These are phyloP conservation scores for Diaporthe sp. DNA, from an alignment of 2,329 filamentous ascomycete genomes.

Conservation along the genomic window DNA sequence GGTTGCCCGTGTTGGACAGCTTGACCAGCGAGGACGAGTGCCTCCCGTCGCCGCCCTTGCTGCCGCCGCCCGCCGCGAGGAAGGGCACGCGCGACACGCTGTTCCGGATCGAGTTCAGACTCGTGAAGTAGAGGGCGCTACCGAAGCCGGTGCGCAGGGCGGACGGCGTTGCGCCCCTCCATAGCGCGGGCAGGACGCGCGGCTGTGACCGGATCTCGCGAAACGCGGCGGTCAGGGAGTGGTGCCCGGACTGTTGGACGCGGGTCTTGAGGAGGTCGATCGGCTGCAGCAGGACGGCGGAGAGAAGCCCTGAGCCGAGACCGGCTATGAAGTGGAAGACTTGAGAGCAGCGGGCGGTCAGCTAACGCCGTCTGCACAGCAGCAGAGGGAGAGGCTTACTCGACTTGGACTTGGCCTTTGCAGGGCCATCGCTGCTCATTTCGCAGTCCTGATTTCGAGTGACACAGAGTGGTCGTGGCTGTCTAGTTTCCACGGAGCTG, in stretches of 20 bases:
- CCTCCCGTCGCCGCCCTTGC: conserved; percentile 55
- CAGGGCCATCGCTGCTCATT: conserved; percentile 51
- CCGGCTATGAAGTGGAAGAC: conserved; percentile 91
- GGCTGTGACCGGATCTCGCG: conserved; percentile 77
- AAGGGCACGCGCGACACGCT: conserved; percentile 63
- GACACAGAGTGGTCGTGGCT: conserved; percentile 2
- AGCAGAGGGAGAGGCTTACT: conserved; percentile 42
- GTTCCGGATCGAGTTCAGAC: conserved; percentile 86
- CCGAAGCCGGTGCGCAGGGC: conserved; percentile 94
- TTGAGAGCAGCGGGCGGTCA: conserved; percentile 49
- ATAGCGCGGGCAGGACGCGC: conserved; percentile 76
- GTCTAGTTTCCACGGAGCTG: conserved; percentile 12
- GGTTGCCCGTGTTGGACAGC: conserved; percentile 85
- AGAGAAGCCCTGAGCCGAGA: conserved; percentile 86
- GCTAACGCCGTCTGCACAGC: neutral
- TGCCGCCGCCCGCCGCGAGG: conserved; percentile 46
- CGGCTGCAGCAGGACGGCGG: conserved; percentile 91
- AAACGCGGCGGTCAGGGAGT: conserved; percentile 77
- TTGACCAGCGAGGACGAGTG: conserved; percentile 82
- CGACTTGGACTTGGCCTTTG: conserved; percentile 50
- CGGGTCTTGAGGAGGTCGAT: conserved; percentile 97
- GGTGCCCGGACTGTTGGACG: conserved; percentile 85
- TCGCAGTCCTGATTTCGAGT: conserved; percentile 38
- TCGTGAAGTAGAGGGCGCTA: conserved; percentile 93
- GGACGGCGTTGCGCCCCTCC: conserved; percentile 93